Evolutionary conservation across 2,329 filamentous ascomycete species (phyloP).

Genomic region (Fusarium dlaminii): DNA sequence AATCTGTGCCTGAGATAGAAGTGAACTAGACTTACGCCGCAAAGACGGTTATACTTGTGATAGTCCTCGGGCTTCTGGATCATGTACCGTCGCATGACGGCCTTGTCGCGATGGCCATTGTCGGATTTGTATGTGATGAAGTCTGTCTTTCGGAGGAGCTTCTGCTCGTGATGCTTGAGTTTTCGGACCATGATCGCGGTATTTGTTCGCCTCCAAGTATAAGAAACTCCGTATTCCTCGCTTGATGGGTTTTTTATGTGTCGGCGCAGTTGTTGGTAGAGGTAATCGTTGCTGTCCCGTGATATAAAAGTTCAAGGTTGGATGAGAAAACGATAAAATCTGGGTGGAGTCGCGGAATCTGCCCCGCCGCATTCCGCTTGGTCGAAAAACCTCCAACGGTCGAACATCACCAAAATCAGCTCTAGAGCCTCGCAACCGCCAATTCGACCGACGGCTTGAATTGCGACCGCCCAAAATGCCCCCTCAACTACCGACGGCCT

Average conservation of each 20-base stretch:
- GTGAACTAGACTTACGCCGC: constrained; percentile 68
- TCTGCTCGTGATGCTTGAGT: constrained; percentile 96
- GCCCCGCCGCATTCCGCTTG: constrained; percentile 36
- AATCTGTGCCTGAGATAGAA: constrained; percentile 31
- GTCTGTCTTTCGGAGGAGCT: constrained; percentile 91
- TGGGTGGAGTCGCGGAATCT: constrained; percentile 42
- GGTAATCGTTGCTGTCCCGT: not conserved
- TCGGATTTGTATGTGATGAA: constrained; percentile 95
- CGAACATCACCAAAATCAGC: constrained; percentile 28
- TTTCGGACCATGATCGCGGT: constrained; percentile 82
- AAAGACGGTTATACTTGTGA: constrained; percentile 71
- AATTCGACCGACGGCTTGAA: constrained; percentile 7
- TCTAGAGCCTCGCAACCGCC: constrained; percentile 6
- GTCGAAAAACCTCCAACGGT: constrained; percentile 41
- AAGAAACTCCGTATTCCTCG: not conserved
- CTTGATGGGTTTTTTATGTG: not conserved
- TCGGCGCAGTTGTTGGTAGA: not conserved
- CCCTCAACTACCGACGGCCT: constrained; percentile 48
- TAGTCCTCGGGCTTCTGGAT: constrained; percentile 93
- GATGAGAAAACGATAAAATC: constrained; percentile 40
- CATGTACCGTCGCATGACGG: constrained; percentile 84
- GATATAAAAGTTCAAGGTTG: constrained; percentile 15
- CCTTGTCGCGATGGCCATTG: constrained; percentile 83
- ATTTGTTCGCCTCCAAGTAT: not conserved
- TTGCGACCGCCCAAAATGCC: constrained; percentile 49